Evolutionary conservation across 441 rosid species (phyloP).

Genomic region (Daphne laureola): DNA sequence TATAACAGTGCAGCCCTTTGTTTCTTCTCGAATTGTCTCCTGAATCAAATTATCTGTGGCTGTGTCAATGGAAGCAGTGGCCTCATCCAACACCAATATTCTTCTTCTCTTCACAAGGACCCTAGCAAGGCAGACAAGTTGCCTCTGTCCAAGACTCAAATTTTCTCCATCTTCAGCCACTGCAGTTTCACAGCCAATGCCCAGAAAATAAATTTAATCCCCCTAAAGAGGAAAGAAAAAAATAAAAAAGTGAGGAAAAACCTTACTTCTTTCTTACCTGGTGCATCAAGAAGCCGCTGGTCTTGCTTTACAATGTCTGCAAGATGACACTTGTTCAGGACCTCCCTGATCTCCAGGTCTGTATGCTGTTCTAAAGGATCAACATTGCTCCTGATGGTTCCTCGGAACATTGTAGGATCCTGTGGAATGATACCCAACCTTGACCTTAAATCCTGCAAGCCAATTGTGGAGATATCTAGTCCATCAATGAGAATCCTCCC

Average conservation of each 20-base stretch:
- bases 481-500: conserved; percentile 56
- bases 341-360: conserved; percentile 66
- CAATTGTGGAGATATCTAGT: conserved; percentile 40
- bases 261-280: conserved; percentile 23
- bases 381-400: conserved; percentile 52
- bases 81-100: conserved; percentile 61
- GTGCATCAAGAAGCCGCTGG: conserved; percentile 53
- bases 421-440: conserved; percentile 62
- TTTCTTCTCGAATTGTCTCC: conserved; percentile 44
- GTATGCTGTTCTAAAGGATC: conserved; percentile 52
- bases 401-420: conserved; percentile 62
- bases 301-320: conserved; percentile 45
- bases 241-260: background rate
- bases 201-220: background rate
- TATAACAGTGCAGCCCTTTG: conserved; percentile 46
- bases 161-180: conserved; percentile 69
- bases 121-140: conserved; percentile 57
- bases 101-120: conserved; percentile 47
- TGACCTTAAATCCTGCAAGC: conserved; percentile 61
- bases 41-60: conserved; percentile 65
- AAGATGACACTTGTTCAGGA: conserved; percentile 46
- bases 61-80: conserved; percentile 71
- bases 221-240: too few species aligned
- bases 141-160: conserved; percentile 75
- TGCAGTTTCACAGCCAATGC: conserved; percentile 12